A percentile compares a stretch with the other conserved stretches of the same genome.
phyloP scores from a whole-genome alignment of 331 rosid genomes.

The Acacia concinna region DNA sequence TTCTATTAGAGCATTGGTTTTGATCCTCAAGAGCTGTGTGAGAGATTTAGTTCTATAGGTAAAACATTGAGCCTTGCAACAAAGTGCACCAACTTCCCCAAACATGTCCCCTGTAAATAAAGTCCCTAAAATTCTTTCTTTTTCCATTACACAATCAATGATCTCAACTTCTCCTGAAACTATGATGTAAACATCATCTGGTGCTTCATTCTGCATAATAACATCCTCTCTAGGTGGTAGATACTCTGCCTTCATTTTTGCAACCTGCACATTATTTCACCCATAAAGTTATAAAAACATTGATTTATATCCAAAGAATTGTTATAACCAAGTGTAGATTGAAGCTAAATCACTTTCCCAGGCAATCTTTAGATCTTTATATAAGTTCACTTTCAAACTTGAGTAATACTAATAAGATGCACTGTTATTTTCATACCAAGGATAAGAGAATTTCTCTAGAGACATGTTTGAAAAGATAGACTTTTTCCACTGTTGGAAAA shows the following conservation, averaged over 20 bases:
- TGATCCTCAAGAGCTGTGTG: constrained; percentile 79
- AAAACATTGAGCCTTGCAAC: constrained; percentile 58
- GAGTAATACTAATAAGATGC: not conserved
- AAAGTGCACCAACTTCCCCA: constrained; percentile 83
- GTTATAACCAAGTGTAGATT: not conserved
- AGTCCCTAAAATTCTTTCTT: constrained; percentile 59
- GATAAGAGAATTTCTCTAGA: constrained; percentile 60
- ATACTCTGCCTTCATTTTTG: constrained; percentile 85
- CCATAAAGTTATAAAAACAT: not conserved
- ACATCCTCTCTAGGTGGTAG: constrained; percentile 95
- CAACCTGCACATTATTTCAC: constrained; percentile 52
- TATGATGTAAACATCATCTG: constrained; percentile 80
- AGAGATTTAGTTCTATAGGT: constrained; percentile 84
- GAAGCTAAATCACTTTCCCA: not conserved
- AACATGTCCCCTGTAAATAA: constrained; percentile 65
- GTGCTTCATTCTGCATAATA: constrained; percentile 71
- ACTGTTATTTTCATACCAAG: constrained; percentile 43
- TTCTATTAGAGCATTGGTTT: constrained; percentile 61
- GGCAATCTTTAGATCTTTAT: not conserved
- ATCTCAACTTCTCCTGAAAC: constrained; percentile 93
- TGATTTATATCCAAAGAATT: not conserved
- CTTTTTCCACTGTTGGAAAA: constrained; percentile 61
- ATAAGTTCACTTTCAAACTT: not conserved
- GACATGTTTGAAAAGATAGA: constrained; percentile 75
- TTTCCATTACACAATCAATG: constrained; percentile 57